A percentile compares a stretch with the other conserved stretches of the same genome.
Conservation (phyloP, 225 moss, liverwort and hornwort genomes). For the Bryoerythrophyllum caledonicum region DNA sequence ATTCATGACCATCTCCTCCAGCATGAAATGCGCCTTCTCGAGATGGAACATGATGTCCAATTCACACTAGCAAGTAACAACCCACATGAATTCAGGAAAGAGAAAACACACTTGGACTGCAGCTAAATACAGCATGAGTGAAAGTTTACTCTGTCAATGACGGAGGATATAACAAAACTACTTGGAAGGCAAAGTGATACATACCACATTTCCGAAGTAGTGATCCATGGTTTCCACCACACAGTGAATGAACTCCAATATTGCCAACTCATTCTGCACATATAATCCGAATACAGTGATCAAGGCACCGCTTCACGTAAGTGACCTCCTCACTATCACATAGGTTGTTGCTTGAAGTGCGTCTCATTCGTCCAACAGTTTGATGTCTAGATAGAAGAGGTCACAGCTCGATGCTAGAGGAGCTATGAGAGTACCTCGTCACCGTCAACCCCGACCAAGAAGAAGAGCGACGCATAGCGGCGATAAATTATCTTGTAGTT, state of each 20-base stretch:
- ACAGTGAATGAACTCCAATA: constrained; percentile 97
- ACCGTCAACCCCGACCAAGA: constrained; percentile 96
- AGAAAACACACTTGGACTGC: not conserved
- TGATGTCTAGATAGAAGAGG: not conserved
- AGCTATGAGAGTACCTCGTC: constrained; percentile 69
- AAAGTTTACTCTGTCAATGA: not conserved
- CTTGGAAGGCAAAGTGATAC: constrained; percentile 22
- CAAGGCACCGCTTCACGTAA: not conserved
- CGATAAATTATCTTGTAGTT: constrained; percentile 97
- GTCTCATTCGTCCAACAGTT: not conserved
- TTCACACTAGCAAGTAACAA: constrained; percentile 58
- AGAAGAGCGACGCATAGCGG: constrained; percentile 93
- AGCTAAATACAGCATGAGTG: not conserved
- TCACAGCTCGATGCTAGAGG: not conserved
- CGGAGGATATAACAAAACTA: not conserved
- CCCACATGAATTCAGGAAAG: constrained; percentile 5
- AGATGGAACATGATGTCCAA: constrained; percentile 90
- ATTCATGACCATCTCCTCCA: constrained; percentile 92
- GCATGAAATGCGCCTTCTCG: constrained; percentile 85
- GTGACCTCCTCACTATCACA: not conserved
- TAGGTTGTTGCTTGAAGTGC: not conserved
- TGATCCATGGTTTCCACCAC: constrained; percentile 96
- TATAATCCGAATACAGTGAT: not conserved
- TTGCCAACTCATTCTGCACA: constrained; percentile 91
- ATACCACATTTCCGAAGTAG: constrained; percentile 96